These are phyloP conservation scores for Saccharomyces hybrid DNA, from an alignment of 1,139 yeast species.

Conservation along the genomic window DNA sequence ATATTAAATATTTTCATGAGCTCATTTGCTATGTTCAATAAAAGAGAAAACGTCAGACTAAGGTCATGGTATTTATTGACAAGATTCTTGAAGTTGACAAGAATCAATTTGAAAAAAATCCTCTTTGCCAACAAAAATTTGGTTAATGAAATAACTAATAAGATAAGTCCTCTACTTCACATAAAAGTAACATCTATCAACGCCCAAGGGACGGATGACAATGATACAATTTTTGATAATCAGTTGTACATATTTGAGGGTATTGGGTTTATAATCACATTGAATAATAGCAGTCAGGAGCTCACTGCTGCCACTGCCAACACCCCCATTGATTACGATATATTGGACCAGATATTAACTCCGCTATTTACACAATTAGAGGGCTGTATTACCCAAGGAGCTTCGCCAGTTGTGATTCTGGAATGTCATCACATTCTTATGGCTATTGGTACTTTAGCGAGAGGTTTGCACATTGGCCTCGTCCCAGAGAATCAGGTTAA, in stretches of 20 bases:
- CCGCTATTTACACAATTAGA: conserved; percentile 79
- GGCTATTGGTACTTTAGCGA: conserved; percentile 84
- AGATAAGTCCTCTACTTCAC: conserved; percentile 43
- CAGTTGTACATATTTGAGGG: conserved; percentile 83
- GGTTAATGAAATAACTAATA: conserved; percentile 38
- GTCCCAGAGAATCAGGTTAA: conserved; percentile 34
- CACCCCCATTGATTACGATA: conserved; percentile 39
- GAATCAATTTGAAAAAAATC: conserved; percentile 45
- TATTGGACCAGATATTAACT: conserved; percentile 57
- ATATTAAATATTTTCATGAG: conserved; percentile 74
- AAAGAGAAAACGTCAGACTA: conserved; percentile 61
- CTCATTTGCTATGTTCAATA: conserved; percentile 72
- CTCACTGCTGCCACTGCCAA: conserved; percentile 20
- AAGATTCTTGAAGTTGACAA: conserved; percentile 71
- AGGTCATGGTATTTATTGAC: conserved; percentile 89
- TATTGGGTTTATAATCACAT: conserved; percentile 51
- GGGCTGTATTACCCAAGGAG: conserved; percentile 44
- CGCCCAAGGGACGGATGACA: conserved; percentile 50
- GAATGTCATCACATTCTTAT: conserved; percentile 82
- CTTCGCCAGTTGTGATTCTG: conserved; percentile 43
- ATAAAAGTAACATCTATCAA: conserved; percentile 53
- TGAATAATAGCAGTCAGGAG: background rate
- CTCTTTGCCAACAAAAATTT: background rate
- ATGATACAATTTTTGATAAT: conserved; percentile 60
- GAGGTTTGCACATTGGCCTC: conserved; percentile 52